Evolutionary conservation across 148 eudicot species (phyloP), one percentile per base, ranked within the genome.

Genomic region (Arctostaphylos glauca): DNA sequence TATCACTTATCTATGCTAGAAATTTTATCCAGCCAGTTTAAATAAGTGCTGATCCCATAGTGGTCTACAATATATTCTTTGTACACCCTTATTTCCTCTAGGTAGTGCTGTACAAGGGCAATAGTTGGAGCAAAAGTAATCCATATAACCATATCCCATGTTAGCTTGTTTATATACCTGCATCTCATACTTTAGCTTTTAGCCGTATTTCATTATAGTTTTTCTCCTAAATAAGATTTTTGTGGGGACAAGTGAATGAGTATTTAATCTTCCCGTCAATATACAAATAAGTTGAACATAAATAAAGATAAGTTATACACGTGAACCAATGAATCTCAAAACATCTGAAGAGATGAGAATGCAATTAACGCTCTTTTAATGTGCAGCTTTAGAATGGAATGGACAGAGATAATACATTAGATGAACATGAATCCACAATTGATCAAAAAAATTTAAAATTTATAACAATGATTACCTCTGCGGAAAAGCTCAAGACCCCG

Each of bases 401-500:
- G 56, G 19, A 21, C 38, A 21, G 18, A 70, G 49, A 23, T 2
- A 25, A 7, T 72, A 74, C 15, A 48, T 48, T 49, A 74, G 2
- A 21, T 0, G 8, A n/a, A 21, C 38, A 44, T 48, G 54, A 44
- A 44, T 19, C n/a, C 25, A 68, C 38, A n/a, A 54, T 58, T 9
- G n/a, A 80, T 13, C 44, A 52, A 53, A 2, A 58, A 52, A n/a
- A 9, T 19, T 66, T 18, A 67, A 48, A 77, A 21, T 14, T 44
- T 23, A 49, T 58, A 55, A 66, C 56, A 50, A 74, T 58, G 19
- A 62, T 59, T 92, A 94, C 99, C 99, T 93, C 88, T 91, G 9
- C 88, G 91, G 81, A 93, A 93, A 84, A 96, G 92, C 81, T 93
- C 89, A 59, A 96, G 92, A 72, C 93, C 91, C 78, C 84, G 92